Conservation (phyloP, 306 rosid species). For the Carpinus fangiana region DNA sequence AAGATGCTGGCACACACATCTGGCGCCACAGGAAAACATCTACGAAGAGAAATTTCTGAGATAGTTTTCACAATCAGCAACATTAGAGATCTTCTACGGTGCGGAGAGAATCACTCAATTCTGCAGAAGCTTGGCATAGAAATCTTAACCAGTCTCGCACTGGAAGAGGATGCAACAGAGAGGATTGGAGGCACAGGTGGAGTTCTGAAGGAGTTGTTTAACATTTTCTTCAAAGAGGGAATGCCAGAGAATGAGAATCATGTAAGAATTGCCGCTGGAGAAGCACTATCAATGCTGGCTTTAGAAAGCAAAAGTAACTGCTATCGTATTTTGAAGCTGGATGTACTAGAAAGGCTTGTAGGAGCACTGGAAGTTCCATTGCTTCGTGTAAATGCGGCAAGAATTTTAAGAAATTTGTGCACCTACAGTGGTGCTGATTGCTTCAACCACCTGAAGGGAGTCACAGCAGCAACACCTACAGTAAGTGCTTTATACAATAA, state of each 20-base stretch:
- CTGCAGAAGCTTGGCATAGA: conserved; percentile 84
- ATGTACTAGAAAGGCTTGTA: conserved; percentile 50
- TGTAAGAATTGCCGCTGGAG: conserved; percentile 69
- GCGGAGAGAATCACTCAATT: conserved; percentile 65
- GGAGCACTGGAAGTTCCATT: conserved; percentile 53
- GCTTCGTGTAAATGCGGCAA: conserved; percentile 71
- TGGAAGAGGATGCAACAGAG: conserved; percentile 82
- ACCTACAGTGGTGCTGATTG: conserved; percentile 57
- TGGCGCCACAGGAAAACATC: conserved; percentile 72
- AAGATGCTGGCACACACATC: conserved; percentile 82
- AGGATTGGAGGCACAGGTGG: conserved; percentile 93
- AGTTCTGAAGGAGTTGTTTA: conserved; percentile 68
- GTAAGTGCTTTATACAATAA: conserved; percentile 51
- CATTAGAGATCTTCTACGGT: conserved; percentile 69
- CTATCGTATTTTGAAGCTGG: conserved; percentile 56
- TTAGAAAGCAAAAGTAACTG: conserved; percentile 79
- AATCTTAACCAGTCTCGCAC: conserved; percentile 68
- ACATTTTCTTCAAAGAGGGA: conserved; percentile 54
- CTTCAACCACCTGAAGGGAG: conserved; percentile 53
- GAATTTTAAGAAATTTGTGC: conserved; percentile 79
- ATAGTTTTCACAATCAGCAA: conserved; percentile 82
- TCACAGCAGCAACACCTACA: conserved; percentile 65
- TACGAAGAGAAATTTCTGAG: conserved; percentile 78
- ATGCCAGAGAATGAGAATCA: conserved; percentile 37
- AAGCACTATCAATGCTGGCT: conserved; percentile 89